These are phyloP conservation scores for Leccinellum rugosiceps DNA, from an alignment of 768 basidiomycete species.

Conservation along the genomic window DNA sequence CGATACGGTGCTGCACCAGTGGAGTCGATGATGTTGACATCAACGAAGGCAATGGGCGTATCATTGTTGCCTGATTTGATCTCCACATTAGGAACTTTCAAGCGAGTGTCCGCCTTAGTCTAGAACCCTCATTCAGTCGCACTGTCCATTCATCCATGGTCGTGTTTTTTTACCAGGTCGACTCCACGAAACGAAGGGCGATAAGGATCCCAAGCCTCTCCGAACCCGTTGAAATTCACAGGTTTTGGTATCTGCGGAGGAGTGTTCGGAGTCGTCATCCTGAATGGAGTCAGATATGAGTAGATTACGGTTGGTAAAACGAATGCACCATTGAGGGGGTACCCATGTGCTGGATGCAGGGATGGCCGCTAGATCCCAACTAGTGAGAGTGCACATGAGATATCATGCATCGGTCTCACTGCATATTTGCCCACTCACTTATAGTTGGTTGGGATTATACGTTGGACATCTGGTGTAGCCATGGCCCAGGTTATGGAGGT, in stretches of 20 bases:
- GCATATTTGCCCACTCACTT: conserved; percentile 8
- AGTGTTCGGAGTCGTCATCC: conserved; percentile 20
- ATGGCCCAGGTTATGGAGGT: conserved; percentile 5
- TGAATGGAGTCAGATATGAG: background rate
- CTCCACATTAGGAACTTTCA: conserved; percentile 25
- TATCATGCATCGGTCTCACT: background rate
- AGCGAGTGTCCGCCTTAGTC: conserved; percentile 20
- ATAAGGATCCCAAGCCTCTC: conserved; percentile 23
- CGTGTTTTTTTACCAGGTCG: conserved; percentile 16
- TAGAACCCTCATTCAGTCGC: background rate
- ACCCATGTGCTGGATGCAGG: conserved; percentile 26
- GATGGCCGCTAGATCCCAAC: conserved; percentile 24
- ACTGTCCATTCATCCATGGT: background rate
- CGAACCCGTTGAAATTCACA: conserved; percentile 17
- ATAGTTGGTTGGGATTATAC: conserved; percentile 9
- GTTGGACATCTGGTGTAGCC: conserved; percentile 24
- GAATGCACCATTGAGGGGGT: conserved; percentile 24
- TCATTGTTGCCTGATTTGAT: conserved; percentile 22
- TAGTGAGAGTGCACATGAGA: conserved; percentile 3
- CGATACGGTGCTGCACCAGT: conserved; percentile 32
- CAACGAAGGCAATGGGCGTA: conserved; percentile 19
- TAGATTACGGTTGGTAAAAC: background rate
- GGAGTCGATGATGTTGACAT: conserved; percentile 36
- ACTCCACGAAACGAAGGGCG: conserved; percentile 21
- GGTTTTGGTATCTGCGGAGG: background rate